Evolutionary conservation across 2,329 filamentous ascomycete species (phyloP), one percentile per base, ranked within the genome.

Genomic region (Xylariales sp.): DNA sequence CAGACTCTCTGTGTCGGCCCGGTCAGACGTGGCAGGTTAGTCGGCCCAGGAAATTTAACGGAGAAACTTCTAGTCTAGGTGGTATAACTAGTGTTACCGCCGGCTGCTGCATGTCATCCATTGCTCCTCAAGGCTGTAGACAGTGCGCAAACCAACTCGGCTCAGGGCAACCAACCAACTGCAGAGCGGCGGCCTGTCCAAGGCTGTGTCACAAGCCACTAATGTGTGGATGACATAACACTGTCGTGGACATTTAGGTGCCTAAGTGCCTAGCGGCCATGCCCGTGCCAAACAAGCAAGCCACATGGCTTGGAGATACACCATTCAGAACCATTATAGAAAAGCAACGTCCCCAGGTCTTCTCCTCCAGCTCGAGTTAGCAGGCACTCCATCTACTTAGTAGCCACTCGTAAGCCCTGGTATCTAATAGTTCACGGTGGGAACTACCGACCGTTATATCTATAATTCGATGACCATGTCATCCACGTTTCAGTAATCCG

Each of bases 1-100:
- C 14, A 62, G 67, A 67, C 63, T 55, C 23, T 23, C 23, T 54
- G 32, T 39, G 41, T 64, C 67, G 64, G 45, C 45, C 64, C 49
- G 60, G 45, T 43, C 30, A 52, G 43, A 58, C 36, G 50, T 16
- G 14, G 9, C n/a, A 43, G 53, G 50, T 18, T 64, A 39, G 58
- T 60, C 64, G 43, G 39, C 45, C 18, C 23, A 16, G 45, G 30
- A 32, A 58, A 46, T 56, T 46, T 32, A 36, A 23, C 45, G 18
- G 32, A 41, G 43, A 18, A 61, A 52, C 55, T 32, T 32, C 23
- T 23, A 23, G 23, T 23, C 23, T 23, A 23, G 23, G 23, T 23
- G 23, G 23, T 23, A 23, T 23, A 23, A 23, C 23, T 18, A 63
- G 49, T 63, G 53, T 14, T 14, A 43, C 57, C 50, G 34, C 46